A percentile compares a stretch with the other conserved stretches of the same genome.
Conservation (phyloP, 2,329 filamentous ascomycete genomes). For the Ambrosiella beaveri region DNA sequence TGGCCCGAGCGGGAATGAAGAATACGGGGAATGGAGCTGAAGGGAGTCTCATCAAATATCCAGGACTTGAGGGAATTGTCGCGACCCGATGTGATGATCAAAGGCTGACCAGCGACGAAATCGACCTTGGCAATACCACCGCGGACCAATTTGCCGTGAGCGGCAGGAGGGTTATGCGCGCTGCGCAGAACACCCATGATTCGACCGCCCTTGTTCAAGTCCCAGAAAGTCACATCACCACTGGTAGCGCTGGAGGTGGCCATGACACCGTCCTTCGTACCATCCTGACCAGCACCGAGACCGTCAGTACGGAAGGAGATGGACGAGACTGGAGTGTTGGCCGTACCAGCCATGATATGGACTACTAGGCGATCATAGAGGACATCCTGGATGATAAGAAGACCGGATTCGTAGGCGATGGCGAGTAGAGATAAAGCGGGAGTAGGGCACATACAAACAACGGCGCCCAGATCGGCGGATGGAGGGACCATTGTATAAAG, state of each 20-base stretch:
- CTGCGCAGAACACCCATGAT: constrained; percentile 74
- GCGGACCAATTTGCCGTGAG: constrained; percentile 35
- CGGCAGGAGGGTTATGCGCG: constrained; percentile 63
- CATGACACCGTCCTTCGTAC: constrained; percentile 77
- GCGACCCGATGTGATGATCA: constrained; percentile 74
- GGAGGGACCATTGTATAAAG: constrained; percentile 79
- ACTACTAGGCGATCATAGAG: constrained; percentile 59
- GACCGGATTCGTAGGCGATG: constrained; percentile 68
- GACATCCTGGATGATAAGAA: constrained; percentile 66
- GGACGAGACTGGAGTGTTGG: constrained; percentile 52
- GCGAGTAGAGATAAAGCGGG: constrained; percentile 74
- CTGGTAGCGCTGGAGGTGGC: constrained; percentile 64
- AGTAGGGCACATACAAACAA: constrained; percentile 74
- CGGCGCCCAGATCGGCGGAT: constrained; percentile 51
- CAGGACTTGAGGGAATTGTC: constrained; percentile 92
- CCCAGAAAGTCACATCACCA: constrained; percentile 91
- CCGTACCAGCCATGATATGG: constrained; percentile 46
- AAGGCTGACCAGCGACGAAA: constrained; percentile 75
- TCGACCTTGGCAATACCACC: constrained; percentile 77
- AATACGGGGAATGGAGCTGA: constrained; percentile 69
- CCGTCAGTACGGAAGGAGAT: constrained; percentile 87
- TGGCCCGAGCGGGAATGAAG: constrained; percentile 80
- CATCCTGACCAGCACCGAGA: constrained; percentile 73
- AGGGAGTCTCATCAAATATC: constrained; percentile 89
- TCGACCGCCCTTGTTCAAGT: constrained; percentile 74